phyloP scores from a whole-genome alignment of 1,139 yeast species.

The Saccharomyces hybrid region DNA sequence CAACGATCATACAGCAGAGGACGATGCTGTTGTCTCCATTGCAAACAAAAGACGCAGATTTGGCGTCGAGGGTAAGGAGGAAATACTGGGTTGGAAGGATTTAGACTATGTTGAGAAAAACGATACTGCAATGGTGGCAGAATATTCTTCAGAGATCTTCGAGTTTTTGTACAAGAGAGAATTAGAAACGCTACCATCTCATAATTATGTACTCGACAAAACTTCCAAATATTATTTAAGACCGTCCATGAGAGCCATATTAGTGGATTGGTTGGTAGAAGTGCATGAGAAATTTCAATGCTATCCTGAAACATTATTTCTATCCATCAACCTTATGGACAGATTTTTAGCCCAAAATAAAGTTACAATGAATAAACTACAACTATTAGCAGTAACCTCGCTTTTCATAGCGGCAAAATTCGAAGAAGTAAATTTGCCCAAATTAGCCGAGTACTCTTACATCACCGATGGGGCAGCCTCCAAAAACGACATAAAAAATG shows the following conservation, averaged over 20 bases:
- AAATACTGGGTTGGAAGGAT: constrained; percentile 51
- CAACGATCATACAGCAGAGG: constrained; percentile 7
- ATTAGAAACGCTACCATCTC: constrained; percentile 60
- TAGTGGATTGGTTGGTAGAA: constrained; percentile 92
- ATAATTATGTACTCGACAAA: constrained; percentile 45
- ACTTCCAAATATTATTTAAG: constrained; percentile 48
- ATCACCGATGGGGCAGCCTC: constrained; percentile 80
- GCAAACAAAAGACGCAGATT: constrained; percentile 15
- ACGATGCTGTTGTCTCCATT: background rate
- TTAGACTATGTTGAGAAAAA: constrained; percentile 73
- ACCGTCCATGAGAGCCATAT: constrained; percentile 79
- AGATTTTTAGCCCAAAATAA: constrained; percentile 72
- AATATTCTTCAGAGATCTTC: constrained; percentile 81
- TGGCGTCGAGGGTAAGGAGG: constrained; percentile 11
- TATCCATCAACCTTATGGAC: constrained; percentile 85
- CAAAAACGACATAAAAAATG: constrained; percentile 76
- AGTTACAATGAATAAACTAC: constrained; percentile 75
- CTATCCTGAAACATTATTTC: constrained; percentile 78
- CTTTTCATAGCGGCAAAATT: constrained; percentile 89
- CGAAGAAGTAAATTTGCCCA: constrained; percentile 91
- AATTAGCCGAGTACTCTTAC: constrained; percentile 80
- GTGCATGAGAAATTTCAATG: constrained; percentile 81
- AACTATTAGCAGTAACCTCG: constrained; percentile 82
- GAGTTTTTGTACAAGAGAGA: constrained; percentile 67
- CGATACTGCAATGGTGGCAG: constrained; percentile 87